Base-by-base conservation (phyloP, 2,329 filamentous ascomycete species). In the Aspergillus arachidicola region DNA sequence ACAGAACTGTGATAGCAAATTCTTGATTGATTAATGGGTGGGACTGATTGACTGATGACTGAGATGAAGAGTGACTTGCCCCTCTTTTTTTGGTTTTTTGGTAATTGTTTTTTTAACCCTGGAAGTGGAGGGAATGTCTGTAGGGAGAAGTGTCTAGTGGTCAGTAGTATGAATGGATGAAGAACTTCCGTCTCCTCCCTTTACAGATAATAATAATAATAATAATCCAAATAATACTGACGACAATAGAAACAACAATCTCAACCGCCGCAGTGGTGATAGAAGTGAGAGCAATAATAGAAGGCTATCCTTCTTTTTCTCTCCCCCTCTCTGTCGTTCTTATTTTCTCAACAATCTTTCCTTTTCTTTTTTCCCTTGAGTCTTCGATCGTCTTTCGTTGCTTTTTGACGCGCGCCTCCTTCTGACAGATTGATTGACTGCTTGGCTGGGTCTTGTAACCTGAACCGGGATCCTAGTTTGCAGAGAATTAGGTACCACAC, bases 381-480 rank as follows among this genome's bases (percentile, higher is more conserved):
- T 50, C n/a, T 57, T 53, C 6, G 61, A 32, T 41, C 11, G 21
- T 57, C 36, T 62, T 61, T 41, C 53, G 50, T 46, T 60, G 38
- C 48, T 51, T 30, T 61, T 63, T 59, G 43, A 57, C 57, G 63
- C 60, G 45, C 62, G 60, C 58, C 58, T 66, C 56, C 63, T 63
- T 64, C 57, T 59, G 54, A 63, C 57, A 54, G 57, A 56, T 56
- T 53, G 50, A 62, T 62, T 58, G 55, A 61, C 30, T 32, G 48
- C 43, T 28, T 30, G 48, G 60, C 53, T 64, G 59, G 64, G 57
- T 58, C 59, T 65, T 58, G 62, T 46, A 59, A 58, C 54, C 50
- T 59, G 54, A 59, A 61, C 62, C 55, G 61, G 59, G 61, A 64
- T 67, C 57, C 58, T 63, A 50, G 64, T 61, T 66, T 64, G 61